Base-by-base conservation (phyloP, 768 basidiomycete species). In the Amylocystis lapponica region DNA sequence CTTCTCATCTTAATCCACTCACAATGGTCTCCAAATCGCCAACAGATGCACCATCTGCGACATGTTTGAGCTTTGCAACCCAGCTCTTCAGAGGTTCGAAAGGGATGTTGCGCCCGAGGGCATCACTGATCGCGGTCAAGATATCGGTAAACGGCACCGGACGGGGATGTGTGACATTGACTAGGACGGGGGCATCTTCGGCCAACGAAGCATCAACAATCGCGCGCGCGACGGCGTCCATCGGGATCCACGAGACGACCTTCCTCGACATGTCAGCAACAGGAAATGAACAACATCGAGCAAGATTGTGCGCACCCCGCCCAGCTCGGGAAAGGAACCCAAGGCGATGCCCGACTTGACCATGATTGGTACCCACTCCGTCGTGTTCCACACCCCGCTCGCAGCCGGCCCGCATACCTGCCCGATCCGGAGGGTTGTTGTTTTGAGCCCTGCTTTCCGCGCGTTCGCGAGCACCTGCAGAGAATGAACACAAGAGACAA, bases 191-290 rank as follows among this genome's bases (percentile, higher is more conserved):
- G 17, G 41, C 13, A 16, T 55, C 47, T 0, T 35, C 51, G 17
- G 46, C 39, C 0, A 36, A 19, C 30, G 61, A 54, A 5, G 56
- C 56, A 60, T 59, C 55, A 11, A 67, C 30, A 5, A 71, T 51
- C 0, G 62, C 58, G 25, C 56, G 13, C 0, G 70, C 65, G 0
- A 64, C 70, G 3, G 61, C 55, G 48, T 75, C 62, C 42, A 64
- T 61, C 0, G 73, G 69, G 5, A 75, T 37, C 74, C 72, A 74
- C 0, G 69, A 69, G 14, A 68, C 53, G 4, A 50, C 45, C 70
- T 73, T 23, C n/a, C n/a, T n/a, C n/a, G n/a, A n/a, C n/a, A n/a
- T n/a, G n/a, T n/a, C 19, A n/a, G 4, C n/a, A 25, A 19, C 29
- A 16, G 38, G 16, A 39, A 12, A 2, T 16, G 5, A 3, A 23